Conservation (phyloP, 805 yeast genomes). For the Ogataea pini region DNA sequence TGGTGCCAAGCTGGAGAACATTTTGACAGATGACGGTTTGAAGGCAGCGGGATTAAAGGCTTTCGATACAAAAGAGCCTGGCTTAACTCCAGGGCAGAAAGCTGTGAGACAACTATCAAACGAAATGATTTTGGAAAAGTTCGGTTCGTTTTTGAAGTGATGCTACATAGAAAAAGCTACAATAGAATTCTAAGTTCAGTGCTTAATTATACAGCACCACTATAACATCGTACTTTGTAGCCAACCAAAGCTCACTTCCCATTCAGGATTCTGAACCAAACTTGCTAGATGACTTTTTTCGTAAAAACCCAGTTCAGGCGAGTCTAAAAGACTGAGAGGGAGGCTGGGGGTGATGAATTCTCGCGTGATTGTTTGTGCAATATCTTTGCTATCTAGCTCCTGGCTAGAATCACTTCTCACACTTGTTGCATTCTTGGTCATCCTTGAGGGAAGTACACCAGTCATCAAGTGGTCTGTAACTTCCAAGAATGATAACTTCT, state of each 20-base stretch:
- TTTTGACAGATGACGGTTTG: conserved; percentile 26
- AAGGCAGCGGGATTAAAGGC: conserved; percentile 31
- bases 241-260: conserved; percentile 1
- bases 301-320: background rate
- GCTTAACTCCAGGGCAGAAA: conserved; percentile 31
- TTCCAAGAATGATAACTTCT: background rate
- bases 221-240: background rate
- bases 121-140: background rate
- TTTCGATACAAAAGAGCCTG: conserved; percentile 27
- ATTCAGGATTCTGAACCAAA: background rate
- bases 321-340: background rate
- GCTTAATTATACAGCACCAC: background rate
- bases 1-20: conserved; percentile 12
- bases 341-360: too few relatives aligned
- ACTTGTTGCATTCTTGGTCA: background rate
- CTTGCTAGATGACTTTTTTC: background rate
- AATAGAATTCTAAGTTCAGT: background rate
- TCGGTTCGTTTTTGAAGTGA: background rate
- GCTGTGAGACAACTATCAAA: conserved; percentile 24
- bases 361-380: too few relatives aligned
- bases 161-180: background rate
- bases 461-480: background rate
- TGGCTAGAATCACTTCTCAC: too few relatives aligned
- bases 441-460: background rate
- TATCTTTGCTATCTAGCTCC: too few relatives aligned